Evolutionary conservation across 148 eudicot species (phyloP).

Genomic region (Polygonum aviculare): DNA sequence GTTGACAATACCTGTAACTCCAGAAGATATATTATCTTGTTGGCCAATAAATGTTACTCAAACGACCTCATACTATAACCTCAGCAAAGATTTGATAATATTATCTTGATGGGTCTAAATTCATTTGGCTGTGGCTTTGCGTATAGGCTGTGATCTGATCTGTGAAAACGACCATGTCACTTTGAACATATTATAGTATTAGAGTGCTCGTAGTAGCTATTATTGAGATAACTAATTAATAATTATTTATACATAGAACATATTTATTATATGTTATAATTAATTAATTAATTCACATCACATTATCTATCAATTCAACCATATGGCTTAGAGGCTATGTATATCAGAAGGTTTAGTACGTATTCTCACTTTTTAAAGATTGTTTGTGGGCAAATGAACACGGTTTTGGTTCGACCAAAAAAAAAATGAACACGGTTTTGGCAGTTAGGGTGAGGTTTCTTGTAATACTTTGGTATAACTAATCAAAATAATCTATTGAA

Average conservation of each 20-base stretch:
- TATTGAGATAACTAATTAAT: background rate
- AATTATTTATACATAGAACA: background rate
- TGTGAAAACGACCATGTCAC: background rate
- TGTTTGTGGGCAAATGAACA: too few species aligned
- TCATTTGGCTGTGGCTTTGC: background rate
- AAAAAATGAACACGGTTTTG: too few species aligned
- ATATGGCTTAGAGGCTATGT: too few species aligned
- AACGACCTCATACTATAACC: background rate
- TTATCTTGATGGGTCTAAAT: background rate
- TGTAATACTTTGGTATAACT: too few species aligned
- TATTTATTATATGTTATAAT: background rate
- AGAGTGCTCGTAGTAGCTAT: background rate
- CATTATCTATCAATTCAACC: too few species aligned
- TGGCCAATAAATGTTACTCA: background rate
- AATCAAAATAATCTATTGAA: too few species aligned
- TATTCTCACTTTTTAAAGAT: too few species aligned
- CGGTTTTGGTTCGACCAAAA: too few species aligned
- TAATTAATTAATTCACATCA: too few species aligned
- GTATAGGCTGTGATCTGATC: background rate
- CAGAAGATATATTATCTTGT: background rate
- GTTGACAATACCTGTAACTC: background rate
- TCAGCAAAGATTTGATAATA: background rate
- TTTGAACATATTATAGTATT: background rate
- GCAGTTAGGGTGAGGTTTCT: too few species aligned
- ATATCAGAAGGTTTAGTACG: too few species aligned